A percentile compares a stretch with the other conserved stretches of the same genome.
Evolutionary conservation across 306 rosid species (phyloP).

Genomic region (Clitoria ternatea): DNA sequence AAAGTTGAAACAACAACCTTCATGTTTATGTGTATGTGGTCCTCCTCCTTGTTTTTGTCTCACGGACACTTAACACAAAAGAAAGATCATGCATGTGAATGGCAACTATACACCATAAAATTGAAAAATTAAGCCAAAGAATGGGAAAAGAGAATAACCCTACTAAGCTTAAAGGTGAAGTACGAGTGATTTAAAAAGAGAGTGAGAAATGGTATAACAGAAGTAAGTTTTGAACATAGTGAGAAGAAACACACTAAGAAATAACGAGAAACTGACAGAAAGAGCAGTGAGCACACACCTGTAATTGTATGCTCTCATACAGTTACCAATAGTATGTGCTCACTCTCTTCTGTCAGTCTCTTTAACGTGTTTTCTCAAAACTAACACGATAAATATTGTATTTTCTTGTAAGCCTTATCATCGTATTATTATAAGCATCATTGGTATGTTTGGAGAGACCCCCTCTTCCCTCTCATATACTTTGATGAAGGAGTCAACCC

Average conservation of each 20-base stretch:
- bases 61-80: not conserved
- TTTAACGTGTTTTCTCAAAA: conserved; percentile 21
- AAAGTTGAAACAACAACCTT: not conserved
- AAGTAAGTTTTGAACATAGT: too few species aligned
- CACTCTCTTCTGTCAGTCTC: conserved; percentile 97
- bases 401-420: not conserved
- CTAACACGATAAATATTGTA: not conserved
- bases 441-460: not conserved
- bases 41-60: not conserved
- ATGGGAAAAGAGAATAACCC: not conserved
- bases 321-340: conserved; percentile 61
- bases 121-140: not conserved
- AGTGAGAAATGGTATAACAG: too few species aligned
- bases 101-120: not conserved
- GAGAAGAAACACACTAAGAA: not conserved
- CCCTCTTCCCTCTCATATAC: not conserved
- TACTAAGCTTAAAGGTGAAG: not conserved
- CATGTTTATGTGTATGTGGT: not conserved
- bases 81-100: not conserved
- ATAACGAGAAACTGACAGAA: conserved; percentile 47
- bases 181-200: too few species aligned
- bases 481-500: not conserved
- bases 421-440: not conserved
- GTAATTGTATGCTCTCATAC: conserved; percentile 52
- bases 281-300: conserved; percentile 71